phyloP scores from a whole-genome alignment of 768 basidiomycete species.

The Boletellus ananiceps region DNA sequence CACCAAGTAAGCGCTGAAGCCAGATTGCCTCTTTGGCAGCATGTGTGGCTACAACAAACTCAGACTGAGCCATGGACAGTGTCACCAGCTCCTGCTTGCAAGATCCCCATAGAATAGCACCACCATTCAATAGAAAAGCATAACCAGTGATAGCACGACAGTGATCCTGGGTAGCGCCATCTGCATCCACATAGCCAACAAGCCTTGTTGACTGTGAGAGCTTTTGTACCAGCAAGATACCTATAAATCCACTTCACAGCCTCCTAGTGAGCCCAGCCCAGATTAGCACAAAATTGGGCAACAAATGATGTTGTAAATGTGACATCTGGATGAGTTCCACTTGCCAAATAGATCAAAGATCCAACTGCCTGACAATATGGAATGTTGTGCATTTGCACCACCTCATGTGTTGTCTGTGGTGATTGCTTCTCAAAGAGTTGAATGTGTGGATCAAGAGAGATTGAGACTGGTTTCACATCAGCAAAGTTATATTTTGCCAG shows the following conservation, averaged over 20 bases:
- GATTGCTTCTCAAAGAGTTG: background rate
- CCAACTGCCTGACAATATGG: background rate
- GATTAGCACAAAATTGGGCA: background rate
- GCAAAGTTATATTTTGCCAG: background rate
- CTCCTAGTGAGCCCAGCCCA: background rate
- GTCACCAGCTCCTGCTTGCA: slow-evolving; percentile 7
- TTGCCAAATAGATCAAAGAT: background rate
- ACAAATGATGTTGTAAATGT: background rate
- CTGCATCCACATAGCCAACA: background rate
- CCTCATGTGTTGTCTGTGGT: too few species aligned
- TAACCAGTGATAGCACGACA: background rate
- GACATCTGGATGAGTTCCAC: background rate
- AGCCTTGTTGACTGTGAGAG: background rate
- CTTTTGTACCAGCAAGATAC: slow-evolving; percentile 12
- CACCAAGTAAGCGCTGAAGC: background rate
- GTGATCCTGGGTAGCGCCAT: slow-evolving; percentile 7
- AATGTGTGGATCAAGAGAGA: background rate
- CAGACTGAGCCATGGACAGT: background rate
- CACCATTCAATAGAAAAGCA: slow-evolving; percentile 4
- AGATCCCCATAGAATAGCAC: background rate
- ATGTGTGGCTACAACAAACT: background rate
- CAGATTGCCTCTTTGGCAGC: slow-evolving; percentile 1
- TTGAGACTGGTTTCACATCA: background rate
- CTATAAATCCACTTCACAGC: slow-evolving; percentile 5
- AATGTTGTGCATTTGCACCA: background rate